phyloP scores from a whole-genome alignment of 495 filamentous ascomycete genomes.

The Parathielavia hyrcaniae region DNA sequence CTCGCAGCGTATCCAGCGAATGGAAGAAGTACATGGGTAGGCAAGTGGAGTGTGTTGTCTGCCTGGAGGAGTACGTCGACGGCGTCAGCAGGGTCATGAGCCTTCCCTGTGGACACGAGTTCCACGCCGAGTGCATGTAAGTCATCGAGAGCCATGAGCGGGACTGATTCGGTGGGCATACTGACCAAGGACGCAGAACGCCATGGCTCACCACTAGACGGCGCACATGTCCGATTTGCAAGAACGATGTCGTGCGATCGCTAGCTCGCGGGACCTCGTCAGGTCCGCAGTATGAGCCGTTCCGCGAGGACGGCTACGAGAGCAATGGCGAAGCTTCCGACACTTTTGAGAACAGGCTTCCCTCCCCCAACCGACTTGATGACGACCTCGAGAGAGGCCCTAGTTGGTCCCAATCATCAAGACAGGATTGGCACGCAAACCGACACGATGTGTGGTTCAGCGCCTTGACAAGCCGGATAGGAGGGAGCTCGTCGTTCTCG shows the following conservation, averaged over 20 bases:
- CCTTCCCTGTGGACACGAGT: conserved; percentile 96
- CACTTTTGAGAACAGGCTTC: background rate
- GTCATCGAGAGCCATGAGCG: conserved; percentile 34
- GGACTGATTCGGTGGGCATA: background rate
- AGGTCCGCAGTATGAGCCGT: conserved; percentile 43
- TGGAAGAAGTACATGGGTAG: conserved; percentile 78
- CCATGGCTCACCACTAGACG: conserved; percentile 96
- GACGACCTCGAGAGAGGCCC: conserved; percentile 16
- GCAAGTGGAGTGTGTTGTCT: conserved; percentile 95
- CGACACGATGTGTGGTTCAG: conserved; percentile 10
- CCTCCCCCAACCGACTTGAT: background rate
- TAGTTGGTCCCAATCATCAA: background rate
- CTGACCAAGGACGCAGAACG: conserved; percentile 55
- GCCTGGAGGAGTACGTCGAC: conserved; percentile 93
- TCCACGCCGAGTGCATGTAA: conserved; percentile 98
- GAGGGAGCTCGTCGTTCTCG: conserved; percentile 1
- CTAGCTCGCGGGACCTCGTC: conserved; percentile 45
- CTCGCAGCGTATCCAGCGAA: conserved; percentile 46
- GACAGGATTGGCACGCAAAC: conserved; percentile 3
- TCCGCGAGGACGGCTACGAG: conserved; percentile 47
- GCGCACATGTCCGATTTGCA: conserved; percentile 95
- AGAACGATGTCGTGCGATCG: conserved; percentile 80
- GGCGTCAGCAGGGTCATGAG: conserved; percentile 95
- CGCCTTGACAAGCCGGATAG: conserved; percentile 3
- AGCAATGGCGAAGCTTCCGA: conserved; percentile 22